A percentile compares a stretch with the other conserved stretches of the same genome.
Evolutionary conservation across 1,284 basidiomycete genomes (phyloP).

Genomic region (Melampsora abietis-canadensis): DNA sequence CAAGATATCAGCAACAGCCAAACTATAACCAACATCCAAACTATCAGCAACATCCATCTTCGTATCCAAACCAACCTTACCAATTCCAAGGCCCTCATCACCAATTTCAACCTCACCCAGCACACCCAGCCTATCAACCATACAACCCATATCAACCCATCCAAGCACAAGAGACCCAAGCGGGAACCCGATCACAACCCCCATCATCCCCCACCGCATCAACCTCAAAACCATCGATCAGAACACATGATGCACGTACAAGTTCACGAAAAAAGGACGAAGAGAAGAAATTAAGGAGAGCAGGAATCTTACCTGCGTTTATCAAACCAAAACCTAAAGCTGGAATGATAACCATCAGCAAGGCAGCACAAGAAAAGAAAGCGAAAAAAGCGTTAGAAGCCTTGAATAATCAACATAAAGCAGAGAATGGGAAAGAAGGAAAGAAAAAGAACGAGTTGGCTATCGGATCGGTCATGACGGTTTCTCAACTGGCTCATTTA

Average conservation of each 20-base stretch:
- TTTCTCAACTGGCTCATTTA: constrained; percentile 29
- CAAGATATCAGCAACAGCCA: constrained; percentile 4
- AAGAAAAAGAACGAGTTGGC: constrained; percentile 13
- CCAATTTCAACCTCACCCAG: neutral
- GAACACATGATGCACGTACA: neutral
- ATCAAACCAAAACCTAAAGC: constrained; percentile 12
- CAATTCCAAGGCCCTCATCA: constrained; percentile 3
- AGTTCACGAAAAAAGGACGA: constrained; percentile 1
- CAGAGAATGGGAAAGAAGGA: neutral
- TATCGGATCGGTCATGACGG: constrained; percentile 17
- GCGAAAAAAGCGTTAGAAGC: neutral
- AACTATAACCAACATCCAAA: neutral
- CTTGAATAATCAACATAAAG: neutral
- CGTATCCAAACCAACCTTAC: neutral
- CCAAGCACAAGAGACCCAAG: neutral
- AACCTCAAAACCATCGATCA: neutral
- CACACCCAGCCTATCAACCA: constrained; percentile 5
- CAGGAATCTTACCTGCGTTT: constrained; percentile 6
- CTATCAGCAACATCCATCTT: neutral
- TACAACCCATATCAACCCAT: neutral
- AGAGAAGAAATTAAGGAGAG: constrained; percentile 1
- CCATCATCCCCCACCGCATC: neutral
- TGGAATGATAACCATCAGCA: constrained; percentile 4
- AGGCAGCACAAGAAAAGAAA: constrained; percentile 24
- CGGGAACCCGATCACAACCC: neutral